Conservation (phyloP, 352 stramenopile genomes). For the Blastocystis sp. region DNA sequence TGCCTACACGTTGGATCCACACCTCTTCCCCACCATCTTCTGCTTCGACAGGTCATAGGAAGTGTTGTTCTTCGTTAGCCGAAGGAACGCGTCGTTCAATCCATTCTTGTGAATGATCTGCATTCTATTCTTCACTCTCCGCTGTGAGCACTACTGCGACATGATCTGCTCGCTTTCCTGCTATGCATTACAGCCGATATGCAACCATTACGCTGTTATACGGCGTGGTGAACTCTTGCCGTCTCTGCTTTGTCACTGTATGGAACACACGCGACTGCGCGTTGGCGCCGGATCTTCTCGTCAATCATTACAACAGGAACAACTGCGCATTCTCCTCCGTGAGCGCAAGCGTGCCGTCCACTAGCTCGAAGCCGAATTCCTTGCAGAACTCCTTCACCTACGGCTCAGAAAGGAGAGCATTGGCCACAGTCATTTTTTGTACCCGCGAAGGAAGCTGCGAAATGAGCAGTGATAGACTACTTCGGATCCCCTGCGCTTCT, state of each 20-base stretch:
- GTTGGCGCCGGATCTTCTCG: background rate
- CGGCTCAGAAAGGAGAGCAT: background rate
- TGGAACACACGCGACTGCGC: conserved; percentile 17
- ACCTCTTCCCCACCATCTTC: background rate
- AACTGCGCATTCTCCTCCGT: conserved; percentile 27
- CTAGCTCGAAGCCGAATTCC: conserved; percentile 49
- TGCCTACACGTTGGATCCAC: background rate
- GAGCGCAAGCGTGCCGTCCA: conserved; percentile 37
- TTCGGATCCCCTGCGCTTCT: conserved; percentile 32
- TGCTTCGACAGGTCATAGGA: conserved; percentile 53
- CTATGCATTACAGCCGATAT: conserved; percentile 4
- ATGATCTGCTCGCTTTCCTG: background rate
- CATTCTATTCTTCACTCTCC: background rate
- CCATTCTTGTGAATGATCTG: conserved; percentile 32
- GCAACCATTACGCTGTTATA: background rate
- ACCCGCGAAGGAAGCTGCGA: conserved; percentile 55
- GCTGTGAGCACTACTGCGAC: conserved; percentile 6
- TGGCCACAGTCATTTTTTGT: conserved; percentile 41
- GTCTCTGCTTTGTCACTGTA: conserved; percentile 13
- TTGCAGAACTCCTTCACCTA: conserved; percentile 59
- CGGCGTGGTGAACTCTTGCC: background rate
- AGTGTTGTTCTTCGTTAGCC: conserved; percentile 39
- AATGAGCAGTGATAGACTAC: conserved; percentile 26
- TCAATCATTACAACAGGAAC: background rate
- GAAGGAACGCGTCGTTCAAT: conserved; percentile 10